Conservation (phyloP, 257 asterid species). For the Solanum lignicaule region DNA sequence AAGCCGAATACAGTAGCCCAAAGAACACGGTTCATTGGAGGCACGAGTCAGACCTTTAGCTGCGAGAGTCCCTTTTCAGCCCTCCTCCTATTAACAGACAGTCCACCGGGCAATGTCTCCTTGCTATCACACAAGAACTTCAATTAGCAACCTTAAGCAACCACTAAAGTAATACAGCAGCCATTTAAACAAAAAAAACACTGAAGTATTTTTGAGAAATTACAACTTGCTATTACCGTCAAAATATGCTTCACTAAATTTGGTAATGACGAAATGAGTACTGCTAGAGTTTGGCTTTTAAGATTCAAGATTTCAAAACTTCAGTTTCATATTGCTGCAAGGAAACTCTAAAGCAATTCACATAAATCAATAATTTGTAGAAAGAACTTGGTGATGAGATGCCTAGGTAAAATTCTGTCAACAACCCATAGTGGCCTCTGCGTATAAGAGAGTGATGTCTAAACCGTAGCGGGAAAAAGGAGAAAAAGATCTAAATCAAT, state of each 20-base stretch:
- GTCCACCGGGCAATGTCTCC: slow-evolving; percentile 78
- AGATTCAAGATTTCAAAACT: neutral
- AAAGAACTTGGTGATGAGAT: neutral
- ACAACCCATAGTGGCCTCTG: neutral
- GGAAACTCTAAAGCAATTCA: neutral
- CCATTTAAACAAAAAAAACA: neutral
- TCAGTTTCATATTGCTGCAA: neutral
- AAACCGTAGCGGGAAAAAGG: neutral
- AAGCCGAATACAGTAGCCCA: neutral
- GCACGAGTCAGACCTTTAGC: slow-evolving; percentile 36
- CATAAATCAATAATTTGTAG: neutral
- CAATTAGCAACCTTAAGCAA: neutral
- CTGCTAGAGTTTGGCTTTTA: neutral
- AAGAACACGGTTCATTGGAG: neutral
- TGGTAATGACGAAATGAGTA: neutral
- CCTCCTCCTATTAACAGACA: slow-evolving; percentile 76
- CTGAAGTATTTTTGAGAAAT: neutral
- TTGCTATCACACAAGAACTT: slow-evolving; percentile 41
- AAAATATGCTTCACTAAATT: neutral
- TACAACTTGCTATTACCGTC: neutral
- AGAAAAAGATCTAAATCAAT: neutral
- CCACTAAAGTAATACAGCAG: neutral
- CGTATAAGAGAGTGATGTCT: neutral
- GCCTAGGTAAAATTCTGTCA: neutral
- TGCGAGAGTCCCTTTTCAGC: slow-evolving; percentile 69